Percentiles rank a stretch among this genome's conserved stretches.
phyloP scores from a whole-genome alignment of 495 filamentous ascomycete species.

The Penicillium pancosmium region DNA sequence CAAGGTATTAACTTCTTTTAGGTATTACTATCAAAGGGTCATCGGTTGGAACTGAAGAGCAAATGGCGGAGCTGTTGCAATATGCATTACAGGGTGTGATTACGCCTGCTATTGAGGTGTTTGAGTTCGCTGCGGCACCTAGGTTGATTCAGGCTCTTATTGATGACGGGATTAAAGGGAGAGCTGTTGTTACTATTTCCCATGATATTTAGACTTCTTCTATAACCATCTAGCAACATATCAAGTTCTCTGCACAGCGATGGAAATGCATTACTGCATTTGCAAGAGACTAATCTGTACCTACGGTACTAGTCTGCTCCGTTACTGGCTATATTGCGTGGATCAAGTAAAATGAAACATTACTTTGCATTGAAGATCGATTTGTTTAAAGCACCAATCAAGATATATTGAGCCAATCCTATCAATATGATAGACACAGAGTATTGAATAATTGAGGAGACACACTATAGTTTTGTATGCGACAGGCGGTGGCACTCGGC shows the following conservation, averaged over 20 bases:
- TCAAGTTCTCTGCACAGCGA: too few relatives aligned
- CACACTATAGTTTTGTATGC: background rate
- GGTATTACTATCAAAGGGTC: slow-evolving; percentile 33
- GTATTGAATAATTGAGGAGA: too few relatives aligned
- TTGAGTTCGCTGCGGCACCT: slow-evolving; percentile 25
- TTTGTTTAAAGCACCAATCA: too few relatives aligned
- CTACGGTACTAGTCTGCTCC: too few relatives aligned
- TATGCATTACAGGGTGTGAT: slow-evolving; percentile 24
- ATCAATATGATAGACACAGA: too few relatives aligned
- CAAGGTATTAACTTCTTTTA: background rate
- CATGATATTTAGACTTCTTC: background rate
- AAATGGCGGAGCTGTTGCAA: slow-evolving; percentile 29
- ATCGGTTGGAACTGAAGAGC: slow-evolving; percentile 32
- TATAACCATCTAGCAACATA: too few relatives aligned
- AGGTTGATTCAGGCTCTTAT: slow-evolving; percentile 20
- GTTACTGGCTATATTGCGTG: too few relatives aligned
- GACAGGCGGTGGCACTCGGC: background rate
- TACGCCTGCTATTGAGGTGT: slow-evolving; percentile 27
- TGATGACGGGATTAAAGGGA: slow-evolving; percentile 25
- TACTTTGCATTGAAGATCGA: too few relatives aligned
- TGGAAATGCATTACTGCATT: too few relatives aligned
- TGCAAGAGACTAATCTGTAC: background rate
- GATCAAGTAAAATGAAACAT: too few relatives aligned
- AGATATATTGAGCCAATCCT: too few relatives aligned
- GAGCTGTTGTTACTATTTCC: slow-evolving; percentile 30